Evolutionary conservation across 257 asterid species (phyloP), one percentile per base, ranked within the genome.

Genomic region (Ballota nigra): DNA sequence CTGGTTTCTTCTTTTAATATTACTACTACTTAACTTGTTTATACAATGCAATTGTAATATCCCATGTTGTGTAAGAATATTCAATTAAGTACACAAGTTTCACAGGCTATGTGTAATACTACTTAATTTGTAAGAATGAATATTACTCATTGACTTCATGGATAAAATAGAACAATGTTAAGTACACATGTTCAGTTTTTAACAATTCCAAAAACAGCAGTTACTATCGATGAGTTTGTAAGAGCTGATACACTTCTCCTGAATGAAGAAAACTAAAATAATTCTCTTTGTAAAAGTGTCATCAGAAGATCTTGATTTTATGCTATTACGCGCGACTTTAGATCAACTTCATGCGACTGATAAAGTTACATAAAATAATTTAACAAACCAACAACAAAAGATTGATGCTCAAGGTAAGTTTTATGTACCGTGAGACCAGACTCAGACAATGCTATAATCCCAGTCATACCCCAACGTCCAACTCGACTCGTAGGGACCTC

Each of bases 391-490:
- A 33, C 16, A 63, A 58, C 57, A 29, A 70, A 68, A n/a, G 55
- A n/a, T 62, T 69, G 38, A 59, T 24, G 24, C 6, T 56, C 68
- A 47, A 61, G 61, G 43, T 7, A 68, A 51, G 73, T 10, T 49
- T 57, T 57, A 20, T 15, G 28, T 86, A 91, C 97, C 97, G 68
- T 83, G 77, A 94, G 83, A 77, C 83, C 76, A 51, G 75, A 33
- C 16, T 83, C 85, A 0, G 93, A 79, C 76, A 91, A 76, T 56
- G 84, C 92, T 55, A 94, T 57, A 63, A 94, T 85, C 76, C 96
- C 93, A 69, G 96, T 89, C 49, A 78, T 83, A 70, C 81, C 79
- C 98, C 99, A 94, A 31, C 96, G 86, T 68, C 83, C 86, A 60
- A 81, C 56, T 53, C 72, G 87, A 78, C 75, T 80, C 79, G 68